phyloP scores from a whole-genome alignment of 148 eudicot species.

The Rheum nobile region DNA sequence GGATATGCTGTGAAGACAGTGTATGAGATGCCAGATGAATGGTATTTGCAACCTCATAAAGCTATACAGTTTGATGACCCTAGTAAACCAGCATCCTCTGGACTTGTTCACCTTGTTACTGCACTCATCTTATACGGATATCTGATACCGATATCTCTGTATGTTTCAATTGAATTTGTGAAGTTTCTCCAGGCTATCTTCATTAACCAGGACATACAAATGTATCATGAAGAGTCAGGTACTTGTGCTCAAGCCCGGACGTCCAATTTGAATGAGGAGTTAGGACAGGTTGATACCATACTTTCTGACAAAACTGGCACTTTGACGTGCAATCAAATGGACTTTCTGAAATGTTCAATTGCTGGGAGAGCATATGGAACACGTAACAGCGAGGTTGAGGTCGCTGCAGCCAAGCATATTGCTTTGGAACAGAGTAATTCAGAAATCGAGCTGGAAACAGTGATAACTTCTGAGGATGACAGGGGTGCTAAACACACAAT shows the following conservation, averaged over 20 bases:
- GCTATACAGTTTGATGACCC: constrained; percentile 41
- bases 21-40: constrained; percentile 55
- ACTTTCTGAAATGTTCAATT: constrained; percentile 89
- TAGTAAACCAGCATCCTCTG: constrained; percentile 34
- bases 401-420: constrained; percentile 89
- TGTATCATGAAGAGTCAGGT: constrained; percentile 87
- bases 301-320: constrained; percentile 98
- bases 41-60: constrained; percentile 59
- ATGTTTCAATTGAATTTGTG: constrained; percentile 92
- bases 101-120: constrained; percentile 66
- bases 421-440: constrained; percentile 37
- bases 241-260: constrained; percentile 96
- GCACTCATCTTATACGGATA: constrained; percentile 91
- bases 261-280: constrained; percentile 88
- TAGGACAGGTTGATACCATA: constrained; percentile 91
- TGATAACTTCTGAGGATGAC: constrained; percentile 47
- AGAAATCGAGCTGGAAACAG: constrained; percentile 71
- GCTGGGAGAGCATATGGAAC: constrained; percentile 76
- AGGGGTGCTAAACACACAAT: constrained; percentile 29
- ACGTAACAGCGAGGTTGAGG: constrained; percentile 79
- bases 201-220: constrained; percentile 65
- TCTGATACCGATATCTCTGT: constrained; percentile 85
- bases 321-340: constrained; percentile 97
- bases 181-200: constrained; percentile 89
- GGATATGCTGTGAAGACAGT: constrained; percentile 63